Percentiles rank a stretch among this genome's conserved stretches.
Conservation (phyloP, 495 filamentous ascomycete species). For the Neurospora sp. region DNA sequence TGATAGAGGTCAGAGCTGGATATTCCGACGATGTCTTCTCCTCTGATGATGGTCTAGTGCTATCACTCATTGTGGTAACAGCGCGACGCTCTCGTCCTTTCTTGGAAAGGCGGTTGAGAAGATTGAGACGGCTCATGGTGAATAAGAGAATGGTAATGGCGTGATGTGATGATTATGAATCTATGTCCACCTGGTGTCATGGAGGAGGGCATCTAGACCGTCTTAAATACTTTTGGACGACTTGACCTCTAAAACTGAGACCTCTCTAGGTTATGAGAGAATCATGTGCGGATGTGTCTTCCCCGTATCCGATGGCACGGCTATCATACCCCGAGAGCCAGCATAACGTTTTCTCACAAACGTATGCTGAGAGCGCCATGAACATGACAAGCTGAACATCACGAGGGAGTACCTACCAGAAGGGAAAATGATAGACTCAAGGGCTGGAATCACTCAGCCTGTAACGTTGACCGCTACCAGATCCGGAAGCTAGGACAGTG, state of each 20-base stretch:
- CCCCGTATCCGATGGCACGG: background rate
- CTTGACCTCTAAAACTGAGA: background rate
- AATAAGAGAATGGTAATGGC: background rate
- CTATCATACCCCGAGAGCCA: background rate
- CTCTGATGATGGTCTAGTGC: background rate
- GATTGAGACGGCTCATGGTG: slow-evolving; percentile 6
- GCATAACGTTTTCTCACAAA: background rate
- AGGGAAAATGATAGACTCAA: background rate
- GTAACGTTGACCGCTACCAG: background rate
- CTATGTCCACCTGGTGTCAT: background rate
- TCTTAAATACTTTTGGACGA: background rate
- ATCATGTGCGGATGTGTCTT: background rate
- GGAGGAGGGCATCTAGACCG: background rate
- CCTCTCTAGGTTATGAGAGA: background rate
- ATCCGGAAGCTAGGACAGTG: background rate
- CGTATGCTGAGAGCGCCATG: background rate
- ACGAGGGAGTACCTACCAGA: background rate
- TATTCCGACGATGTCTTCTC: slow-evolving; percentile 2
- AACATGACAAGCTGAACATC: background rate
- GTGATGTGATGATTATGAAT: background rate
- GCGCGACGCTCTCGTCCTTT: background rate
- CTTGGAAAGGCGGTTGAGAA: slow-evolving; percentile 7
- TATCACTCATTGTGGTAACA: background rate
- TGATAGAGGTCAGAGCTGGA: slow-evolving; percentile 8
- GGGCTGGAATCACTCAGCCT: background rate